phyloP scores from a whole-genome alignment of 306 rosid genomes.

The Begonia masoniana region DNA sequence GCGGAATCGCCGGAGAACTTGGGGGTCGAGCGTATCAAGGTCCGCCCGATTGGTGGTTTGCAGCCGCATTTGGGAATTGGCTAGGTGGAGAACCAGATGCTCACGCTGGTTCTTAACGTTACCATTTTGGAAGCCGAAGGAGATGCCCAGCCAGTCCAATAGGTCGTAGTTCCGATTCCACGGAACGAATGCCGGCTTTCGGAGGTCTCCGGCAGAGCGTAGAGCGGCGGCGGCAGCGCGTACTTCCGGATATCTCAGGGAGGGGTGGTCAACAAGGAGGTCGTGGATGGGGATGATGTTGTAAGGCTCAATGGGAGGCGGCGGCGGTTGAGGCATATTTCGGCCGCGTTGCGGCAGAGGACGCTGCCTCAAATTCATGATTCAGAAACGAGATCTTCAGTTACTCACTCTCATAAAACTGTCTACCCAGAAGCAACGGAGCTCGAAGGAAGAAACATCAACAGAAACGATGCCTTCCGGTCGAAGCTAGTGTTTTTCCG shows the following conservation, averaged over 20 bases:
- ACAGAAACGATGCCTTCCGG: no score
- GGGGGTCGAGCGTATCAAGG: slow-evolving; percentile 34
- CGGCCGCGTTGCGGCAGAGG: slow-evolving; percentile 5
- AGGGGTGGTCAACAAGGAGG: slow-evolving; percentile 63
- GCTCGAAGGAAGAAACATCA: no score
- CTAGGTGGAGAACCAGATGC: slow-evolving; percentile 84
- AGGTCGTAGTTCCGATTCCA: slow-evolving; percentile 61
- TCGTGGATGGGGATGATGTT: slow-evolving; percentile 85
- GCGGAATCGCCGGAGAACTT: slow-evolving; percentile 40
- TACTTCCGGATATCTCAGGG: slow-evolving; percentile 67
- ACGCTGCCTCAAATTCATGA: slow-evolving; percentile 15
- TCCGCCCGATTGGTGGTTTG: slow-evolving; percentile 29
- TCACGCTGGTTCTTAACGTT: slow-evolving; percentile 90
- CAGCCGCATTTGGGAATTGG: slow-evolving; percentile 88
- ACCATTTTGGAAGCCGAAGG: slow-evolving; percentile 70
- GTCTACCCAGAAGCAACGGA: no score
- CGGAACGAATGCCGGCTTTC: slow-evolving; percentile 38
- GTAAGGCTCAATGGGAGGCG: slow-evolving; percentile 26
- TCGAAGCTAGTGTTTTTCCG: no score
- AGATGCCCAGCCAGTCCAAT: slow-evolving; percentile 58
- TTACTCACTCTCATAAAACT: no score
- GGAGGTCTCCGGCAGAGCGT: slow-evolving; percentile 67
- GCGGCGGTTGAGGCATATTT: slow-evolving; percentile 5
- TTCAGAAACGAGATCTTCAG: no score
- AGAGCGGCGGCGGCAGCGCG: slow-evolving; percentile 76